phyloP scores from a whole-genome alignment of 345 rosid genomes.

The Murraya koenigii region DNA sequence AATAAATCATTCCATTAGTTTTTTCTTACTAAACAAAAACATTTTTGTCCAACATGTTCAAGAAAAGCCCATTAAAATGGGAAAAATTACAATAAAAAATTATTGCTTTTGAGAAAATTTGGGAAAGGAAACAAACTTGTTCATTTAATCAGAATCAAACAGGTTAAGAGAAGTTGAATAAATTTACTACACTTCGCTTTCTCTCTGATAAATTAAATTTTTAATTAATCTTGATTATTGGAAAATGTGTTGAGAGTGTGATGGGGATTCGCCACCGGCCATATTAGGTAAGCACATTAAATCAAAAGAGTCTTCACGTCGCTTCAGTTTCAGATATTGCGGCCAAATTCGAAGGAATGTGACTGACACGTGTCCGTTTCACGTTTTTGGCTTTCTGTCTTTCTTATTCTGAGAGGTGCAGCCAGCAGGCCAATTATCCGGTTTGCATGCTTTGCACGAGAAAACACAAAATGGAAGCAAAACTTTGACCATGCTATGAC shows the following conservation, averaged over 20 bases:
- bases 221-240: not conserved
- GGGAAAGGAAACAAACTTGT: not conserved
- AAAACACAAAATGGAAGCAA: conserved; percentile 23
- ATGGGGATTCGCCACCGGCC: conserved; percentile 38
- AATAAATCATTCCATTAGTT: not conserved
- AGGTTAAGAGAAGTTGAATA: not conserved
- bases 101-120: not conserved
- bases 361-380: conserved; percentile 53
- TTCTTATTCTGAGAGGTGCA: not conserved
- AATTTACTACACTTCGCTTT: not conserved
- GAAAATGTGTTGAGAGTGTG: conserved; percentile 14
- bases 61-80: not conserved
- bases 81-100: not conserved
- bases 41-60: not conserved
- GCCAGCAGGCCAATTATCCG: conserved; percentile 42
- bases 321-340: conserved; percentile 56
- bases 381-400: not conserved
- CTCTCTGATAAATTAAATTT: not conserved
- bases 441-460: conserved; percentile 60
- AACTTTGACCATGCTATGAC: conserved; percentile 55
- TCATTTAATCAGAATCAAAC: not conserved
- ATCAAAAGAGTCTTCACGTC: conserved; percentile 28
- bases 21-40: not conserved
- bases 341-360: conserved; percentile 55
- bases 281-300: conserved; percentile 19